A percentile compares a stretch with the other conserved stretches of the same genome.
Evolutionary conservation across 2,329 filamentous ascomycete genomes (phyloP).

Genomic region (Sarocladium brachiariae): DNA sequence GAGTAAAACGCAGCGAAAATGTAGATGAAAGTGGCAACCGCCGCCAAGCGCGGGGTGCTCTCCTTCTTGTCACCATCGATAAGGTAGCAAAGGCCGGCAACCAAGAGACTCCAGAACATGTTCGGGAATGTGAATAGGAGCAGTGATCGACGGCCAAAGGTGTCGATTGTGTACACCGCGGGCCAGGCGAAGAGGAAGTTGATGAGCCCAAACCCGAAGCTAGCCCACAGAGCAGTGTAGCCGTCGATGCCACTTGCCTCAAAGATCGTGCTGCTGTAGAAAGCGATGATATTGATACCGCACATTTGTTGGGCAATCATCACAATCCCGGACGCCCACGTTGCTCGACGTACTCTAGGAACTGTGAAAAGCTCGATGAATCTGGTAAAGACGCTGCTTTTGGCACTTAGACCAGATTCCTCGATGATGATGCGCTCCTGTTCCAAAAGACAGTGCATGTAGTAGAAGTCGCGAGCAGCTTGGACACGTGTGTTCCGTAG

Average conservation of each 20-base stretch:
- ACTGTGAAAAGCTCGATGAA: conserved; percentile 41
- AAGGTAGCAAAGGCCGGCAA: conserved; percentile 27
- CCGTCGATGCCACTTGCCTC: conserved; percentile 29
- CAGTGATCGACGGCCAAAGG: conserved; percentile 41
- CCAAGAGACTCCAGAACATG: conserved; percentile 20
- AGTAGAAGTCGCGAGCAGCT: conserved; percentile 56
- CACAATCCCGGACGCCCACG: conserved; percentile 22
- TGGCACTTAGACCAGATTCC: neutral
- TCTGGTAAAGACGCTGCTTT: conserved; percentile 26
- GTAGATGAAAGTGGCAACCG: conserved; percentile 55
- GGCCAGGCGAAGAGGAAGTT: conserved; percentile 47
- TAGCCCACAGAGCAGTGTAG: conserved; percentile 32
- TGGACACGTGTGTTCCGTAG: conserved; percentile 53
- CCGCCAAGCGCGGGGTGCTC: conserved; percentile 38
- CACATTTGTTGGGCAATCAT: conserved; percentile 26
- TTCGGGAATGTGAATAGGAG: conserved; percentile 25
- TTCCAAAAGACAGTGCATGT: conserved; percentile 40
- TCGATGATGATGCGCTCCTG: conserved; percentile 27
- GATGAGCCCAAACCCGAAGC: conserved; percentile 41
- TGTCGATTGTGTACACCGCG: conserved; percentile 48
- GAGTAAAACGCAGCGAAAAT: conserved; percentile 58
- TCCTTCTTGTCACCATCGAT: conserved; percentile 23
- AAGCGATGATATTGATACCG: conserved; percentile 35
- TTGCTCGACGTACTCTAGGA: conserved; percentile 38
- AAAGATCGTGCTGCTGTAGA: conserved; percentile 45